These are phyloP conservation scores for Dipteronia sinensis DNA, from an alignment of 345 rosid genomes.

Conservation along the genomic window DNA sequence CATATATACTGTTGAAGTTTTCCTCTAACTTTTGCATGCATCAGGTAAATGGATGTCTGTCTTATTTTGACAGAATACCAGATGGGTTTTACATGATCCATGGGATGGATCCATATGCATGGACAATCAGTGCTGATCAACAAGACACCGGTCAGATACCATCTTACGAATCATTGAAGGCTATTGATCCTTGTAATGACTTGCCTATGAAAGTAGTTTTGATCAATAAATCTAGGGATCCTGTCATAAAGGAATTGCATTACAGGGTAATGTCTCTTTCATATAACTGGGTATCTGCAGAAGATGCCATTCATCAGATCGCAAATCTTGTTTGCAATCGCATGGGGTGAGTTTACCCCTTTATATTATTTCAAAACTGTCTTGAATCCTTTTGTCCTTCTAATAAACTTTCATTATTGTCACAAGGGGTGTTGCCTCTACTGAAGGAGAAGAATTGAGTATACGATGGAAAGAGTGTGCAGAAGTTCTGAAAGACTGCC, in stretches of 20 bases:
- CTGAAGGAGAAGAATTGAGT: conserved; percentile 33
- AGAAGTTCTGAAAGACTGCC: conserved; percentile 39
- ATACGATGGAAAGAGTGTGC: conserved; percentile 44
- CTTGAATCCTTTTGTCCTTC: not conserved
- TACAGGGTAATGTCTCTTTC: conserved; percentile 38
- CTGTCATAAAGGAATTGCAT: conserved; percentile 41
- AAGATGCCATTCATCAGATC: conserved; percentile 45
- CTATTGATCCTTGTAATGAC: conserved; percentile 37
- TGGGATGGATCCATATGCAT: conserved; percentile 54
- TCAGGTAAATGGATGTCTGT: conserved; percentile 55
- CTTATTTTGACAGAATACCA: conserved; percentile 48
- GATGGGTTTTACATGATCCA: conserved; percentile 57
- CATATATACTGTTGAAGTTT: not conserved
- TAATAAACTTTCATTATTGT: conserved; percentile 10
- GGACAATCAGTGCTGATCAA: conserved; percentile 50
- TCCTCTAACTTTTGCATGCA: conserved; percentile 19
- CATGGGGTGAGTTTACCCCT: conserved; percentile 46
- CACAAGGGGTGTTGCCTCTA: conserved; percentile 42
- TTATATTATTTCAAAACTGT: not conserved
- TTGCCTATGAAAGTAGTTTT: conserved; percentile 45
- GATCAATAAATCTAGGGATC: conserved; percentile 41
- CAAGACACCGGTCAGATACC: conserved; percentile 44
- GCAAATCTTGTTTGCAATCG: conserved; percentile 46
- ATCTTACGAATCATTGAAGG: conserved; percentile 42
- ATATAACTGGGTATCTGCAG: conserved; percentile 25